Base-by-base conservation (phyloP, 768 basidiomycete species). In the Trametes gibbosa region DNA sequence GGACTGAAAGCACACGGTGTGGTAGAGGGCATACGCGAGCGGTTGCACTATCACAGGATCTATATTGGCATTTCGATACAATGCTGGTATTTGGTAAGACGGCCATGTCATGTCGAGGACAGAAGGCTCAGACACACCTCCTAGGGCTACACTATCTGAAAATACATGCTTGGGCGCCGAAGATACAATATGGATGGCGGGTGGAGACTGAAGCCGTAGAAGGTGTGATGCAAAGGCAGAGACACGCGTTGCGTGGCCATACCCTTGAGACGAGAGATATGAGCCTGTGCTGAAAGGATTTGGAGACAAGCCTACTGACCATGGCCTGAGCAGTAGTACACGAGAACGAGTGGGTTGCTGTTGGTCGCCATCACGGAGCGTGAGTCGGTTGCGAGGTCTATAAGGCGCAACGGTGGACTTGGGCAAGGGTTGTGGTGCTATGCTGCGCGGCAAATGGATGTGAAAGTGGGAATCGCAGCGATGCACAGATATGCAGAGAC, bases 41-140 rank as follows among this genome's bases (percentile, higher is more conserved):
- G 90, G 90, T 68, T 92, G 90, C 7, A 87, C 83, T 40, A 92
- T 87, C 45, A 91, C 85, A 8, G 90, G 89, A 69, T 92, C 90
- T 41, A 92, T 86, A 55, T 86, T 78, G 10, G 86, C 84, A 69
- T 82, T 80, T 46, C 89, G 82, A 73, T 91, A 91, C 37, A 69
- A 61, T 3, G 88, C 89, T 70, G 21, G n/a, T 19, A 9, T 7
- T 19, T 4, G 37, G 35, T 37, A 7, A 14, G 37, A 27, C 16
- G 23, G 9, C n/a, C n/a, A n/a, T n/a, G n/a, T n/a, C n/a, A 49
- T 9, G 29, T 17, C 2, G 14, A 17, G 16, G 3, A n/a, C 10
- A n/a, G 19, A 14, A 19, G 27, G 14, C 35, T 3, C 14, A 4
- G 10, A 50, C 65, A 9, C 50, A 70, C 69, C 69, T 48, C 89